phyloP scores from a whole-genome alignment of 1,139 yeast genomes.

The Pichia terricola region DNA sequence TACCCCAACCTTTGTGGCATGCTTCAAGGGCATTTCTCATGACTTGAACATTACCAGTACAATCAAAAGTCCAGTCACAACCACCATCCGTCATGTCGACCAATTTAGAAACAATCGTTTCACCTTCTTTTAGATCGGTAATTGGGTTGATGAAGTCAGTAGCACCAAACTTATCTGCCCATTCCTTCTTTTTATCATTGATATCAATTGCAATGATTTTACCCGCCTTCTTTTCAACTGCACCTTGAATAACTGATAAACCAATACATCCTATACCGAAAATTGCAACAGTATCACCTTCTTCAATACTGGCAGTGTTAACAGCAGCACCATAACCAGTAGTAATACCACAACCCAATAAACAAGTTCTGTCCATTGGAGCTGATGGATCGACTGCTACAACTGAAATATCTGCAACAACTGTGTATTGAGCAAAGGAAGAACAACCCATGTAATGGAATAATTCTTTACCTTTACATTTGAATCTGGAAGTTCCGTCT shows the following conservation, averaged over 20 bases:
- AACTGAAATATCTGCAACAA: conserved; percentile 94
- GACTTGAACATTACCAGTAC: conserved; percentile 92
- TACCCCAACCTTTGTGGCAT: conserved; percentile 99
- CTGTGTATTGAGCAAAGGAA: conserved; percentile 93
- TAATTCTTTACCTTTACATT: conserved; percentile 70
- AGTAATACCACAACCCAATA: conserved; percentile 96
- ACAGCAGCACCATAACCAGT: conserved; percentile 98
- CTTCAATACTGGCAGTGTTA: conserved; percentile 83
- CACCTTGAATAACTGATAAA: conserved; percentile 92
- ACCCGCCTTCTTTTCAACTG: conserved; percentile 69
- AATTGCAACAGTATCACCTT: conserved; percentile 90
- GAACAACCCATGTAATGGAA: conserved; percentile 97
- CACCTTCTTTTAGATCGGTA: conserved; percentile 57
- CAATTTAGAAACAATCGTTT: conserved; percentile 72
- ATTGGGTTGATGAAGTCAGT: conserved; percentile 85
- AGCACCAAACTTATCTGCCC: conserved; percentile 90
- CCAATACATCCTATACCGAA: conserved; percentile 99
- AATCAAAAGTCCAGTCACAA: conserved; percentile 88
- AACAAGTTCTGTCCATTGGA: conserved; percentile 76
- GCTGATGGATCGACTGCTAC: conserved; percentile 85
- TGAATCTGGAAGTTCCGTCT: conserved; percentile 88
- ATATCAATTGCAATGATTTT: conserved; percentile 82
- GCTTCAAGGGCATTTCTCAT: conserved; percentile 96
- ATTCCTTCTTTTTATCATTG: conserved; percentile 71
- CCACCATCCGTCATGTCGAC: conserved; percentile 95